These are phyloP conservation scores for Helotiales sp. DNA, from an alignment of 2,329 filamentous ascomycete genomes.

Conservation along the genomic window DNA sequence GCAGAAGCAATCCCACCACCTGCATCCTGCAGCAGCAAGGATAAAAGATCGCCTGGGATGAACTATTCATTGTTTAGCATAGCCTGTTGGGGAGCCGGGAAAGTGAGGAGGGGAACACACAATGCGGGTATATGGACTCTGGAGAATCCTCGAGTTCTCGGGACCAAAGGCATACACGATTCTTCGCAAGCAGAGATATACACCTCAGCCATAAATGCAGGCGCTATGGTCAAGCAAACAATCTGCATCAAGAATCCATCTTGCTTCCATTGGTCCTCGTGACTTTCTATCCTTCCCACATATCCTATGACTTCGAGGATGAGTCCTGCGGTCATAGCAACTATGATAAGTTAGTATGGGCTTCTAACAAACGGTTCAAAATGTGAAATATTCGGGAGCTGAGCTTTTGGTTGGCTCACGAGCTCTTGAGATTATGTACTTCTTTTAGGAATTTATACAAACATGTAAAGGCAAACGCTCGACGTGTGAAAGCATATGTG, in stretches of 20 bases:
- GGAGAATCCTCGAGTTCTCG: conserved; percentile 50
- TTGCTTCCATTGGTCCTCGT: conserved; percentile 51
- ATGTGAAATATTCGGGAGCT: too few relatives aligned
- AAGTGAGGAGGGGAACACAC: conserved; percentile 40
- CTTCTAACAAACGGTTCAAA: too few relatives aligned
- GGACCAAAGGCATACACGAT: conserved; percentile 50
- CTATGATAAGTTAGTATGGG: too few relatives aligned
- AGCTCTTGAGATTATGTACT: too few relatives aligned
- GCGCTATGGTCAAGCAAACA: conserved; percentile 62
- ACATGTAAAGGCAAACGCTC: conserved; percentile 50
- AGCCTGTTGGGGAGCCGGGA: conserved; percentile 26
- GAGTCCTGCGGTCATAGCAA: conserved; percentile 55
- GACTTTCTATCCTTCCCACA: conserved; percentile 54
- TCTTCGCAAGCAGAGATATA: conserved; percentile 60
- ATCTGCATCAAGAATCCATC: conserved; percentile 56
- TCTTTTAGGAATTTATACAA: too few relatives aligned
- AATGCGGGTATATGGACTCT: conserved; percentile 48
- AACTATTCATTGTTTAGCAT: conserved; percentile 43
- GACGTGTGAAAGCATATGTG: conserved; percentile 44
- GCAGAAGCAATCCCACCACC: conserved; percentile 61
- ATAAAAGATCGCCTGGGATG: conserved; percentile 62
- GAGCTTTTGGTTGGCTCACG: too few relatives aligned
- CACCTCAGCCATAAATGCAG: conserved; percentile 62
- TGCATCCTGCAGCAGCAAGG: conserved; percentile 58
- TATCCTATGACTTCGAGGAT: conserved; percentile 60